Base-by-base conservation (phyloP, 2,329 filamentous ascomycete species). In the Aureobasidium sp. region DNA sequence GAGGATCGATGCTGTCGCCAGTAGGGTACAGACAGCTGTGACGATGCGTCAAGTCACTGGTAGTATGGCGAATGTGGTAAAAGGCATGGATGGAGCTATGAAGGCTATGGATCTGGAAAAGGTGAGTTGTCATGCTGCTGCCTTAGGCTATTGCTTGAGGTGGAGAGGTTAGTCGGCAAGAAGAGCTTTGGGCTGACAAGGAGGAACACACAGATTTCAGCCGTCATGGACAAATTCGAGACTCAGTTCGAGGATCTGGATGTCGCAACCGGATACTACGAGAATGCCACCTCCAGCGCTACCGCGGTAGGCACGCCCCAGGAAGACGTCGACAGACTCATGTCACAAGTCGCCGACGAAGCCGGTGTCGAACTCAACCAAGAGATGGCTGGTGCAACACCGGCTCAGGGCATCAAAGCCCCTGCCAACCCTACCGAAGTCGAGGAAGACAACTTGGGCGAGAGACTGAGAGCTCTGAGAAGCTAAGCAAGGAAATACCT, bases 311-410 rank as follows among this genome's bases (percentile, higher is more conserved):
- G 79, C 73, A 92, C 77, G 76, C 89, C 78, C 75, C 84, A 96
- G 72, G 91, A 95, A 67, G 90, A 92, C 67, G 90, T 96, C 2
- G 91, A 96, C 73, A 86, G 90, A 67, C 77, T 96, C 64, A 88
- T 96, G 76, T 87, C 85, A 66, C 89, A 95, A 76, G 84, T 94
- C 47, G 91, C 91, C 65, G 91, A 96, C 73, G 91, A 95, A 74
- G 90, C 89, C 9, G 91, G 91, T 60, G 84, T 96, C 58, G 89
- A 94, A 74, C 79, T 96, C 64, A 85, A 85, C 67, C 83, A 88
- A 71, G 89, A 94, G 75, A 85, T 96, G 75, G 78, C 79, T 61
- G 77, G 77, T 11, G 82, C 87, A 7, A 77, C 82, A 14, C 78
- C 82, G 0, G 78, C 81, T n/a, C 81, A 81, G 68, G 76, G 77